These are phyloP conservation scores for Geranium brycei DNA, from an alignment of 345 rosid species.

Conservation along the genomic window DNA sequence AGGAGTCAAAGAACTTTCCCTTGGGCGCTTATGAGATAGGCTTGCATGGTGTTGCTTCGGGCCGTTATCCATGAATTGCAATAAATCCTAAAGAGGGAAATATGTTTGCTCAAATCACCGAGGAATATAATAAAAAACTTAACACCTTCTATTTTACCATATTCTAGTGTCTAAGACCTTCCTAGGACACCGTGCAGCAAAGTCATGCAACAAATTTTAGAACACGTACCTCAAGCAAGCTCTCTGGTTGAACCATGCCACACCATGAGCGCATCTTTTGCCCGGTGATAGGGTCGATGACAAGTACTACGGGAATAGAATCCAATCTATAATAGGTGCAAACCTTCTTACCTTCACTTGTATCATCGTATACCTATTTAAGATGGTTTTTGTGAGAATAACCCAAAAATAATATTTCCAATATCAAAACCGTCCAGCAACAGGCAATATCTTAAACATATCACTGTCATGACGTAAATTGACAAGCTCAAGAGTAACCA, in stretches of 20 bases:
- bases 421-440: too few species aligned
- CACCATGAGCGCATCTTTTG: slow-evolving; percentile 82
- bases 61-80: slow-evolving; percentile 89
- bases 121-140: too few species aligned
- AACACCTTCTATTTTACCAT: too few species aligned
- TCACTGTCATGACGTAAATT: too few species aligned
- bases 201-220: background rate
- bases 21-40: slow-evolving; percentile 73
- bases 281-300: slow-evolving; percentile 92
- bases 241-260: slow-evolving; percentile 91
- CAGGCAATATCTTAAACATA: too few species aligned
- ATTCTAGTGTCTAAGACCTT: background rate
- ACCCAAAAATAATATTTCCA: too few species aligned
- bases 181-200: background rate
- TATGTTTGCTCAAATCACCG: slow-evolving; percentile 4
- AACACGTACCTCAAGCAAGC: slow-evolving; percentile 53
- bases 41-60: slow-evolving; percentile 64
- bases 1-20: slow-evolving; percentile 51
- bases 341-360: slow-evolving; percentile 84
- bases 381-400: background rate
- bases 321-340: slow-evolving; percentile 80
- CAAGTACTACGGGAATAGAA: slow-evolving; percentile 77
- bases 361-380: slow-evolving; percentile 69
- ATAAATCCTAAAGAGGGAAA: slow-evolving; percentile 45
- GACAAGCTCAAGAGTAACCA: too few species aligned